These are phyloP conservation scores for Colletotrichum filicis DNA, from an alignment of 2,329 filamentous ascomycete genomes.

Conservation along the genomic window DNA sequence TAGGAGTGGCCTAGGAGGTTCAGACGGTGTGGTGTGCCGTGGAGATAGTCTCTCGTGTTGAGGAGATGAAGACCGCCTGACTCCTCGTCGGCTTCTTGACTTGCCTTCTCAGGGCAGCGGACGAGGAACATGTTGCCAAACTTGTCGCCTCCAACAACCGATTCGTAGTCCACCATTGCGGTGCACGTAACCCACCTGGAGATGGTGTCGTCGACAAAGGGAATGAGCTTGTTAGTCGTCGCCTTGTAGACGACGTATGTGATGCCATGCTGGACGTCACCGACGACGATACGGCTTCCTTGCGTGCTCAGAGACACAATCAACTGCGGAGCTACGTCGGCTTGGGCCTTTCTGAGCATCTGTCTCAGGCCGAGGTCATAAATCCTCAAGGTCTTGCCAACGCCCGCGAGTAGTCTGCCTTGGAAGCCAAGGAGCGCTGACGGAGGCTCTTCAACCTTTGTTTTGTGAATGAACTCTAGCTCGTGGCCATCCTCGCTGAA, in stretches of 20 bases:
- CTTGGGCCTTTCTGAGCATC: conserved; percentile 90
- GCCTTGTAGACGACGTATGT: conserved; percentile 95
- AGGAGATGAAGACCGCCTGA: conserved; percentile 90
- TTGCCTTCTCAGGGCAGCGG: conserved; percentile 86
- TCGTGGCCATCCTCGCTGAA: conserved; percentile 88
- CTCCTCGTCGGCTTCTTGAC: conserved; percentile 91
- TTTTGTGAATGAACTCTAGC: conserved; percentile 96
- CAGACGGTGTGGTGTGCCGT: conserved; percentile 86
- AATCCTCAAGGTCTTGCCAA: conserved; percentile 83
- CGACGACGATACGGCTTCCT: conserved; percentile 89
- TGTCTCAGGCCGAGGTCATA: conserved; percentile 96
- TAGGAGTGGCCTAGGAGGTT: conserved; percentile 90
- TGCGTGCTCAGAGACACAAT: conserved; percentile 91
- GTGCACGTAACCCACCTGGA: conserved; percentile 91
- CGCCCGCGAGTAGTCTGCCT: conserved; percentile 85
- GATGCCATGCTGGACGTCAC: conserved; percentile 91
- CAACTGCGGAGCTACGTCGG: conserved; percentile 80
- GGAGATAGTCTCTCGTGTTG: conserved; percentile 89
- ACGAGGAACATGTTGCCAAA: conserved; percentile 97
- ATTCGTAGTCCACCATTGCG: conserved; percentile 98
- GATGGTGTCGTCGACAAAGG: conserved; percentile 91
- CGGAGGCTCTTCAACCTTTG: conserved; percentile 88
- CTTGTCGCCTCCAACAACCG: conserved; percentile 93
- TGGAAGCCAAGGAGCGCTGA: conserved; percentile 94
- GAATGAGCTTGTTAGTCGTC: conserved; percentile 89